Base-by-base conservation (phyloP, 148 eudicot genomes). In the Camellia sinensis region DNA sequence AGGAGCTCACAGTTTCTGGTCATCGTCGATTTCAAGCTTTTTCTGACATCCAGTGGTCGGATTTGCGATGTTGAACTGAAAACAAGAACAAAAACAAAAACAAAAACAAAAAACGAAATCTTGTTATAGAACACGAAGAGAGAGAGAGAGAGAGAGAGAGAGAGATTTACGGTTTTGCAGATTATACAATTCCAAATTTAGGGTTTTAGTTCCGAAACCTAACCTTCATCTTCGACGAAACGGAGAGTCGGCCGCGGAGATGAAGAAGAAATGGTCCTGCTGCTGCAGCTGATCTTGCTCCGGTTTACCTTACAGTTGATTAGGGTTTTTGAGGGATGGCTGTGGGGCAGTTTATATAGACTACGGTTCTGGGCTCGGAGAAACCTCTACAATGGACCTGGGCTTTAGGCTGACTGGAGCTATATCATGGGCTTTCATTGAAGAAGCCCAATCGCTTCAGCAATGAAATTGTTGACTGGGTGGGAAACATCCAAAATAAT, bases 11-110 rank as follows among this genome's bases (percentile, higher is more conserved):
- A 93, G 97, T 73, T 93, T 93, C 82, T 82, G 97, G 66, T 93
- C 97, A 75, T 93, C 97, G 54, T 93, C 97, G 50, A 93, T 93
- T 83, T 93, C 97, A 79, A 93, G 89, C 91, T 93, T 93, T 87
- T 90, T 93, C 87, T 93, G 97, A 90, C 97, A 93, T 75, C 97
- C 97, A 73, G 97, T 93, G 0, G 97, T 93, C 64, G 97, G 97
- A 86, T 90, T 88, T 0, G 97, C 97, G 50, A 93, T 90, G 83
- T 93, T 93, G 92, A 91, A 91, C 97, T 93, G 79, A 81, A 89
- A 77, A 78, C 18, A 44, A 4, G 56, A 69, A 1, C 48, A 81
- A 45, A 60, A 5, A 60, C 19, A 60, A 4, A 60, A 18, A 14
- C 15, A 53, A 54, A 78, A 78, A 29, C 61, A 70, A 62, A 76